These are phyloP conservation scores for Neohortaea acidophila DNA, from an alignment of 495 filamentous ascomycete genomes.

Conservation along the genomic window DNA sequence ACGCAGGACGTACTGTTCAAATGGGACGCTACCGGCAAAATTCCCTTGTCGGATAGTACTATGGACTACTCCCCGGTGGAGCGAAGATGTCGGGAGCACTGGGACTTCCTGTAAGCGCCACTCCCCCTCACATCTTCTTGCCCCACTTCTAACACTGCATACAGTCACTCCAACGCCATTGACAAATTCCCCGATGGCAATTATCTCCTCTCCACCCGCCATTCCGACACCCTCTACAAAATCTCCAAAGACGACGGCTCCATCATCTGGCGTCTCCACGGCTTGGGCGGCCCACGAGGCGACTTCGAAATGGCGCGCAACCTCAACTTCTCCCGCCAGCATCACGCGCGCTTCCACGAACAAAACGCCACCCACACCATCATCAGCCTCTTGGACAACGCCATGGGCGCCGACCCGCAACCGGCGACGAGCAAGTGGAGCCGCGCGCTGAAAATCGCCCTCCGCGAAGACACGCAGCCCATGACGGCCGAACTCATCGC, in stretches of 20 bases:
- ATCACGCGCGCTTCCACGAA: slow-evolving; percentile 5
- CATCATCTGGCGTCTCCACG: slow-evolving; percentile 15
- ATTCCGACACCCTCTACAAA: slow-evolving; percentile 13
- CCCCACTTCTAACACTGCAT: not conserved
- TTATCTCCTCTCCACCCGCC: slow-evolving; percentile 17
- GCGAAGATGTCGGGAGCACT: not conserved
- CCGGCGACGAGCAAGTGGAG: not conserved
- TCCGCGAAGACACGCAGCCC: not conserved
- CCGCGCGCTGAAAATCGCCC: slow-evolving; percentile 3
- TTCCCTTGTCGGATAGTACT: slow-evolving; percentile 6
- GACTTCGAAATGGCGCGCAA: slow-evolving; percentile 3
- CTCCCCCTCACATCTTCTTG: not conserved
- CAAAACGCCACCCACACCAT: slow-evolving; percentile 8
- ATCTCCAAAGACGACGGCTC: slow-evolving; percentile 11
- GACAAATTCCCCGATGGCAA: slow-evolving; percentile 14
- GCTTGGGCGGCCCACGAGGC: slow-evolving; percentile 2
- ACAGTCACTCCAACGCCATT: slow-evolving; percentile 15
- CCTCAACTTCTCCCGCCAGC: slow-evolving; percentile 11
- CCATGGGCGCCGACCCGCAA: not conserved
- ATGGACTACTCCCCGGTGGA: not conserved
- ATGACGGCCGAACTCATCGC: slow-evolving; percentile 1
- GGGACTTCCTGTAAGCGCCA: slow-evolving; percentile 6
- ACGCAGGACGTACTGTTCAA: slow-evolving; percentile 3
- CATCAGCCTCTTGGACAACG: slow-evolving; percentile 12
- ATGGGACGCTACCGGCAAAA: slow-evolving; percentile 3